phyloP scores from a whole-genome alignment of 345 rosid species.

The Stellera chamaejasme region DNA sequence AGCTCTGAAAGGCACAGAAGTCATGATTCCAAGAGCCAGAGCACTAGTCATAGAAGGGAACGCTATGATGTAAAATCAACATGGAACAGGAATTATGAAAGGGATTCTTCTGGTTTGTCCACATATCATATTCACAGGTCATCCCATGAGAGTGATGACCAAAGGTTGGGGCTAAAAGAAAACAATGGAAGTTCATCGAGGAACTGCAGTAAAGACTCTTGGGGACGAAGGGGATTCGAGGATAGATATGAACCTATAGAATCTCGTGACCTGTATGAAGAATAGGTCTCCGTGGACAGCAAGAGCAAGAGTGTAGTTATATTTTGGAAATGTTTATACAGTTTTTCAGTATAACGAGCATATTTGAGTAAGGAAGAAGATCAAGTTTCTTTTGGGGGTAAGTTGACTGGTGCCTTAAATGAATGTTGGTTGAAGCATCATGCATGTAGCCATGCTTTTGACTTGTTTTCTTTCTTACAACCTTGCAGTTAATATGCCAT shows the following conservation, averaged over 20 bases:
- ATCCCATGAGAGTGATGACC: conserved; percentile 11
- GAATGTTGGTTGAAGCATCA: conserved; percentile 10
- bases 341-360: neutral
- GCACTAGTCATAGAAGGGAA: conserved; percentile 20
- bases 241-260: conserved; percentile 76
- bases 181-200: conserved; percentile 18
- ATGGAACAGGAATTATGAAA: conserved; percentile 26
- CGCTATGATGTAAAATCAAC: conserved; percentile 27
- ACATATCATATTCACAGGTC: conserved; percentile 19
- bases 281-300: conserved; percentile 11
- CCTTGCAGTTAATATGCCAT: conserved; percentile 55
- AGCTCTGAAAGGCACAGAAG: conserved; percentile 24
- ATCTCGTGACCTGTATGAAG: conserved; percentile 29
- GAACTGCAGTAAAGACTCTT: conserved; percentile 17
- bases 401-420: conserved; percentile 11
- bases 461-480: conserved; percentile 23
- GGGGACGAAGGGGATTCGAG: conserved; percentile 35
- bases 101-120: conserved; percentile 26
- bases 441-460: conserved; percentile 15
- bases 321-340: conserved; percentile 10
- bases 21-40: conserved; percentile 25
- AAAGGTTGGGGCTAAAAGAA: conserved; percentile 17
- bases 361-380: neutral
- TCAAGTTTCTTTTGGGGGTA: conserved; percentile 16
- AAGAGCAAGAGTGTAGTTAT: conserved; percentile 11